phyloP scores from a whole-genome alignment of 1,284 basidiomycete species.

The Sphaerobolus stellatus region DNA sequence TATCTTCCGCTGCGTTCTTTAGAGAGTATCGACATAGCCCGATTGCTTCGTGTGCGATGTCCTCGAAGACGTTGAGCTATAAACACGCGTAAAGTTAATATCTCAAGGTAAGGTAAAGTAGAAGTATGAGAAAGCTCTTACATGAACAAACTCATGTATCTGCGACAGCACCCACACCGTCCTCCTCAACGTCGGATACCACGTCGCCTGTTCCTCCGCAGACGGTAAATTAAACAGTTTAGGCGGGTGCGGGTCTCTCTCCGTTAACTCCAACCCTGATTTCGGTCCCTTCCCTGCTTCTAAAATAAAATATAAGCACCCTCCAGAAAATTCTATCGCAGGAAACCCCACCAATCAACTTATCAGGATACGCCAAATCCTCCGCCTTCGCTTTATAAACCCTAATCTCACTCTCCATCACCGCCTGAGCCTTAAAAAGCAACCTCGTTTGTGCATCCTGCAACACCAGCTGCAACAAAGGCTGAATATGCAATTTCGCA shows the following conservation, averaged over 20 bases:
- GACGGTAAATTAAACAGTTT: constrained; percentile 72
- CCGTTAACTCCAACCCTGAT: constrained; percentile 44
- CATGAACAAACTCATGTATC: constrained; percentile 88
- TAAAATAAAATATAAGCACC: constrained; percentile 22
- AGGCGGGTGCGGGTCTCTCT: constrained; percentile 60
- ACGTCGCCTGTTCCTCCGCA: constrained; percentile 63
- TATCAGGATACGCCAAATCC: constrained; percentile 84
- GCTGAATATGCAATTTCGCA: constrained; percentile 64
- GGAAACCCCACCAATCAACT: constrained; percentile 54
- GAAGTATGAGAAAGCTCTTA: constrained; percentile 34
- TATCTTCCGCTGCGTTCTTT: constrained; percentile 61
- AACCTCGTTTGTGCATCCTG: constrained; percentile 93
- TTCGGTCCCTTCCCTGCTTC: constrained; percentile 43
- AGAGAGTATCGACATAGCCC: constrained; percentile 79
- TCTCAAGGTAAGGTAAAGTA: not conserved
- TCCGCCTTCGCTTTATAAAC: constrained; percentile 74
- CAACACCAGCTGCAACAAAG: constrained; percentile 82
- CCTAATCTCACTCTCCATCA: constrained; percentile 84
- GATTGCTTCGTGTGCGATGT: constrained; percentile 90
- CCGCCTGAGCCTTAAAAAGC: constrained; percentile 90
- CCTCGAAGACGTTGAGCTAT: constrained; percentile 87
- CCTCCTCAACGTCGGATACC: constrained; percentile 85
- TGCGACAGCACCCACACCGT: constrained; percentile 88
- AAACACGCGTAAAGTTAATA: constrained; percentile 7
- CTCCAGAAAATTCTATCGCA: not conserved